These are phyloP conservation scores for Teratosphaeria viscida DNA, from an alignment of 2,329 filamentous ascomycete species.

Conservation along the genomic window DNA sequence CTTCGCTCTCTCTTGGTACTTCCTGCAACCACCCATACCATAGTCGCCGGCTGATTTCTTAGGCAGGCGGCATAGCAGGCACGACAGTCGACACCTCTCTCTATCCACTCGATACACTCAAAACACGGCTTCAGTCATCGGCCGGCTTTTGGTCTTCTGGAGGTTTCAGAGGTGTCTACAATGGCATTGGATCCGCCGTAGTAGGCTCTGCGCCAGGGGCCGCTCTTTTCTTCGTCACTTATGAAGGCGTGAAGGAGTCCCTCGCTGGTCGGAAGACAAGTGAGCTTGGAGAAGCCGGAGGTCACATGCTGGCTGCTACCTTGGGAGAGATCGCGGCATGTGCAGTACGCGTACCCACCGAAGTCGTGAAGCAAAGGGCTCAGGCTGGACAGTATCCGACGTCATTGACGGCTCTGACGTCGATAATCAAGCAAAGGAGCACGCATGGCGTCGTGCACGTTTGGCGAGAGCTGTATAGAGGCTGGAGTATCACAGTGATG, in stretches of 20 bases:
- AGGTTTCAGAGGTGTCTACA: conserved; percentile 86
- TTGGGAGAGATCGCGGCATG: conserved; percentile 88
- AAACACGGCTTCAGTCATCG: conserved; percentile 86
- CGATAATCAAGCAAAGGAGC: conserved; percentile 47
- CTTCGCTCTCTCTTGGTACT: conserved; percentile 37
- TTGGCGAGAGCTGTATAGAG: conserved; percentile 77
- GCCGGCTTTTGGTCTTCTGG: conserved; percentile 69
- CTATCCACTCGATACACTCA: conserved; percentile 96
- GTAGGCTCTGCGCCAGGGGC: conserved; percentile 89
- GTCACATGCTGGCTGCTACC: conserved; percentile 76
- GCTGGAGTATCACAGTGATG: conserved; percentile 85
- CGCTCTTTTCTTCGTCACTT: conserved; percentile 72
- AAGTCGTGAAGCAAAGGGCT: conserved; percentile 93
- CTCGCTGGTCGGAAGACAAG: conserved; percentile 1
- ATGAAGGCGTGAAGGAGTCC: conserved; percentile 20
- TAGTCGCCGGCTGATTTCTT: conserved; percentile 2
- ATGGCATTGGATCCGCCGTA: conserved; percentile 78
- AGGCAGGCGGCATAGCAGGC: conserved; percentile 83
- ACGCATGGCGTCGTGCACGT: conserved; percentile 44
- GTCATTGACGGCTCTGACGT: conserved; percentile 54
- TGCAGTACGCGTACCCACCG: conserved; percentile 82
- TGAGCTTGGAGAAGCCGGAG: conserved; percentile 25
- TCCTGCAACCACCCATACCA: background rate
- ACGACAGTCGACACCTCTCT: conserved; percentile 94
- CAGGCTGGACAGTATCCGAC: conserved; percentile 76